A percentile compares a stretch with the other conserved stretches of the same genome.
Conservation (phyloP, 108 stramenopile species). For the Skeletonema tropicum region DNA sequence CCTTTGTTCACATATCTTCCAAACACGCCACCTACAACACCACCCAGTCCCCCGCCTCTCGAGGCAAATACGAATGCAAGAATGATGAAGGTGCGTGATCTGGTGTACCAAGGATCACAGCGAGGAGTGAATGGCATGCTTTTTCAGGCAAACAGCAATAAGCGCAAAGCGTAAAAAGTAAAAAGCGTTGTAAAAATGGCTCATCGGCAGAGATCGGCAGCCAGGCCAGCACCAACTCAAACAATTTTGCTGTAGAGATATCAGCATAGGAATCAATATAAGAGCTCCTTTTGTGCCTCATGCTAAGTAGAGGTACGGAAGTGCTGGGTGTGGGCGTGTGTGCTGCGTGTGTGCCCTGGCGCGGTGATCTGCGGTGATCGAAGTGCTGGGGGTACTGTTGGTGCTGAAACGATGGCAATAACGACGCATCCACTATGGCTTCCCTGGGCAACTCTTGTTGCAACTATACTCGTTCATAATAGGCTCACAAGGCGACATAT, state of each 20-base stretch:
- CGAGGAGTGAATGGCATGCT: not conserved
- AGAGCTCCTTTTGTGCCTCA: not conserved
- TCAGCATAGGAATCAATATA: too few species aligned
- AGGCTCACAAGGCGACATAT: not conserved
- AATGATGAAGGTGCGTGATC: not conserved
- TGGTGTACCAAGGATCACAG: not conserved
- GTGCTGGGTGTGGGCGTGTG: too few species aligned
- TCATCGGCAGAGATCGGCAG: too few species aligned
- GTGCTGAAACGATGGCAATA: not conserved
- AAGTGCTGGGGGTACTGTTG: too few species aligned
- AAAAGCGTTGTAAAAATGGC: too few species aligned
- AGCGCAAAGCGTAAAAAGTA: too few species aligned
- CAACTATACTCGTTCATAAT: not conserved
- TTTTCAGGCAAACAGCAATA: too few species aligned
- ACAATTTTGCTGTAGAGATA: too few species aligned
- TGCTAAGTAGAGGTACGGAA: too few species aligned
- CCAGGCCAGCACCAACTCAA: too few species aligned
- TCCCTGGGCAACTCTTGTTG: conserved; percentile 3
- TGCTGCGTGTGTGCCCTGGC: too few species aligned
- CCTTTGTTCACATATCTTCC: not conserved
- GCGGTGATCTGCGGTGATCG: too few species aligned
- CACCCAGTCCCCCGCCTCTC: not conserved
- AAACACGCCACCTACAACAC: conserved; percentile 1
- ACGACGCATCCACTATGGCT: not conserved
- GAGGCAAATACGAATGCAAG: not conserved